Conservation (phyloP, 2,329 filamentous ascomycete genomes). For the Claviceps sorghi region DNA sequence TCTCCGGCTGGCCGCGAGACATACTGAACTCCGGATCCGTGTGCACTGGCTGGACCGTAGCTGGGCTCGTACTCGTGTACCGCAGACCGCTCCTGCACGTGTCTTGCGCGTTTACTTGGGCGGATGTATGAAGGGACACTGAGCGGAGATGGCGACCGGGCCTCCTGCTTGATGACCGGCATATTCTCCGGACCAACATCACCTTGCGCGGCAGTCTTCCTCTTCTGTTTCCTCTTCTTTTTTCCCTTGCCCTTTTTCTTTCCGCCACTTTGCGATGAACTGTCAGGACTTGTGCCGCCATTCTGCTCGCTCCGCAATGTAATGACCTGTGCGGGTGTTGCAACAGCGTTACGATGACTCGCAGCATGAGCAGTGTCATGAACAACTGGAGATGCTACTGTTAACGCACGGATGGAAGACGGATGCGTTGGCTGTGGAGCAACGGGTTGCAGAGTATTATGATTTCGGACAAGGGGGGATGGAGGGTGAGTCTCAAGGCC, state of each 20-base stretch:
- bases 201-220: slow-evolving; percentile 35
- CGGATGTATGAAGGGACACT: slow-evolving; percentile 36
- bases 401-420: slow-evolving; percentile 34
- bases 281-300: slow-evolving; percentile 42
- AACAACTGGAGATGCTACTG: slow-evolving; percentile 1
- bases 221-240: slow-evolving; percentile 33
- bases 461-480: slow-evolving; percentile 54
- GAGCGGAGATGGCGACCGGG: slow-evolving; percentile 47
- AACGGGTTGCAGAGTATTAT: slow-evolving; percentile 59
- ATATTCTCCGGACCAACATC: slow-evolving; percentile 30
- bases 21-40: slow-evolving; percentile 20
- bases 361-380: neutral
- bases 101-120: slow-evolving; percentile 42
- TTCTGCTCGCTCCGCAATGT: slow-evolving; percentile 37
- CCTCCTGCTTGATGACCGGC: slow-evolving; percentile 49
- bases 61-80: slow-evolving; percentile 23
- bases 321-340: slow-evolving; percentile 37
- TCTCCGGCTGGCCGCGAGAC: slow-evolving; percentile 16
- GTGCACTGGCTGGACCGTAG: slow-evolving; percentile 25
- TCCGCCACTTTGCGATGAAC: slow-evolving; percentile 40
- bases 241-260: slow-evolving; percentile 30
- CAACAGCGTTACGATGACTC: slow-evolving; percentile 4
- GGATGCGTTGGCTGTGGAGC: slow-evolving; percentile 64
- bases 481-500: slow-evolving; percentile 23
- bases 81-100: slow-evolving; percentile 25